Evolutionary conservation across 139 green algal species (phyloP).

Genomic region (Tetradesmus lagerheimii): DNA sequence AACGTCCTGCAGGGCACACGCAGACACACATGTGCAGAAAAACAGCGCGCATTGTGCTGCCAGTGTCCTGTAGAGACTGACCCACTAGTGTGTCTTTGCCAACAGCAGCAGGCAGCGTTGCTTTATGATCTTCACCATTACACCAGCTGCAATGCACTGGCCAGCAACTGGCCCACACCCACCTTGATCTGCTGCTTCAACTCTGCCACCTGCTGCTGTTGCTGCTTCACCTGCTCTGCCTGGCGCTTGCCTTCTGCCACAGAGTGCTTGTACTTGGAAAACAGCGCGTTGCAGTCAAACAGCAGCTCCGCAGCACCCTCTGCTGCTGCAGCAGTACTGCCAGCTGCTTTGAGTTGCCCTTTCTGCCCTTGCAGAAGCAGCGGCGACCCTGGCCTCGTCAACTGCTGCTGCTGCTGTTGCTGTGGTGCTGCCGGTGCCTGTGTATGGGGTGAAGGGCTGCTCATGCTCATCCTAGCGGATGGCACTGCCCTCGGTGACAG

Average conservation of each 20-base stretch:
- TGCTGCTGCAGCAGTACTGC: background rate
- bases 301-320: constrained; percentile 11
- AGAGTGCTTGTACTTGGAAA: constrained; percentile 57
- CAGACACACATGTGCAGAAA: background rate
- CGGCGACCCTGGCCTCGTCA: background rate
- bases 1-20: constrained; percentile 32
- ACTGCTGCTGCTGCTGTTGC: background rate
- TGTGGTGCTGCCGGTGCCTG: background rate
- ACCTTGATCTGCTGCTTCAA: constrained; percentile 61
- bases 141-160: background rate
- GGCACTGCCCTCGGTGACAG: background rate
- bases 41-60: background rate
- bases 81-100: too few relatives aligned
- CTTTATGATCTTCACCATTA: background rate
- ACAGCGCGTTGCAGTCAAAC: constrained; percentile 55
- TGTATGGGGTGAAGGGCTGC: background rate
- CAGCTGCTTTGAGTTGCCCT: background rate
- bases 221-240: constrained; percentile 54
- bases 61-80: too few relatives aligned
- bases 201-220: constrained; percentile 52
- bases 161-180: background rate
- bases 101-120: too few relatives aligned
- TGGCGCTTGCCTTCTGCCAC: constrained; percentile 56
- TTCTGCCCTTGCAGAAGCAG: constrained; percentile 10
- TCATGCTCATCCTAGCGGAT: background rate